Evolutionary conservation across 148 eudicot genomes (phyloP).

Genomic region (Spergularia bocconei): DNA sequence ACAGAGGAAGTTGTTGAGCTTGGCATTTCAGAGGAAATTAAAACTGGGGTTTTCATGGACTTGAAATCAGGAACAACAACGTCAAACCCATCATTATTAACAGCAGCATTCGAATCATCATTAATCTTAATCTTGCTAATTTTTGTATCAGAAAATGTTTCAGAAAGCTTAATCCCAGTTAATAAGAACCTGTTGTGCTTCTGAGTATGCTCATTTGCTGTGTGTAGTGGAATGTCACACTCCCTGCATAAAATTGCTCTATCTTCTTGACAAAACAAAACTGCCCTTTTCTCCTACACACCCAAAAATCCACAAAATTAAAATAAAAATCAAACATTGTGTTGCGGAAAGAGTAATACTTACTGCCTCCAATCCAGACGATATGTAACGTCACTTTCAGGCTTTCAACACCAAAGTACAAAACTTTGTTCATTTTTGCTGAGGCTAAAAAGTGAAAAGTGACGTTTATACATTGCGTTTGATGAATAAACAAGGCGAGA

Average conservation of each 20-base stretch:
- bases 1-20: not conserved
- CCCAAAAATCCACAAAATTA: not conserved
- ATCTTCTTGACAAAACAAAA: conserved; percentile 79
- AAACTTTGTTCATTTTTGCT: too few relatives aligned
- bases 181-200: conserved; percentile 70
- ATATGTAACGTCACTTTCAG: too few relatives aligned
- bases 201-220: conserved; percentile 55
- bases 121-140: not conserved
- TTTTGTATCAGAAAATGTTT: conserved; percentile 34
- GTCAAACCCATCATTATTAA: too few relatives aligned
- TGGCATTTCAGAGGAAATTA: conserved; percentile 7
- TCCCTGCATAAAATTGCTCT: conserved; percentile 71
- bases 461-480: too few relatives aligned
- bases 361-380: too few relatives aligned
- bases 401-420: too few relatives aligned
- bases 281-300: conserved; percentile 65
- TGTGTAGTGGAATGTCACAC: conserved; percentile 70
- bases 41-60: conserved; percentile 22
- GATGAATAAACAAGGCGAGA: not conserved
- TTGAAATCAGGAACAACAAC: conserved; percentile 36
- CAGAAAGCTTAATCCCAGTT: conserved; percentile 63
- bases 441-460: too few relatives aligned
- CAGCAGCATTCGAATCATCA: conserved; percentile 14
- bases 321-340: too few relatives aligned
- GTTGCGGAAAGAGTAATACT: too few relatives aligned